Evolutionary conservation across 805 yeast species (phyloP).

Genomic region (Komagataella pseudopastoris): DNA sequence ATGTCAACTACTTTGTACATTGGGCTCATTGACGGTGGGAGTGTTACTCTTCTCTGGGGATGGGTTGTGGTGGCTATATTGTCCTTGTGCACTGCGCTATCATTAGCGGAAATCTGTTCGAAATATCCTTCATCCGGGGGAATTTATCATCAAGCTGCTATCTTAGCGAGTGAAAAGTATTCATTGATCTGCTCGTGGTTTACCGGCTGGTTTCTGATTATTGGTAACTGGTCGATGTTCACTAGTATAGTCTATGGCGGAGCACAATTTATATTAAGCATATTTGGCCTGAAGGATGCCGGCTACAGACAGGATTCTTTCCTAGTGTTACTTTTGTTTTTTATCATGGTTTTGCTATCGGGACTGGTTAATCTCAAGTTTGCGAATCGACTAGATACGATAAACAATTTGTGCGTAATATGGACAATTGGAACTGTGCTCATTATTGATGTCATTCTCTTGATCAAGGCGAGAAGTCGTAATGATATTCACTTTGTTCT

Average conservation of each 20-base stretch:
- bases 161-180: constrained; percentile 44
- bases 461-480: constrained; percentile 43
- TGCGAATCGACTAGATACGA: constrained; percentile 43
- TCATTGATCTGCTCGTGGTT: constrained; percentile 58
- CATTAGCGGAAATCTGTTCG: constrained; percentile 66
- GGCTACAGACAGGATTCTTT: constrained; percentile 44
- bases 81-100: constrained; percentile 50
- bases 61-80: constrained; percentile 55
- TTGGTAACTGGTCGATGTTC: constrained; percentile 72
- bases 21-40: constrained; percentile 65
- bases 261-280: constrained; percentile 55
- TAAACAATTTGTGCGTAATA: constrained; percentile 55
- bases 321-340: constrained; percentile 43
- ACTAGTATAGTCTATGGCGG: constrained; percentile 67
- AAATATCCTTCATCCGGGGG: constrained; percentile 71
- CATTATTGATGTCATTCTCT: constrained; percentile 48
- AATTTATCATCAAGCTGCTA: constrained; percentile 65
- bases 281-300: constrained; percentile 47
- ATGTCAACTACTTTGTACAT: constrained; percentile 62
- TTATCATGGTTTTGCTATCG: constrained; percentile 39
- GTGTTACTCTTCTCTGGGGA: constrained; percentile 64
- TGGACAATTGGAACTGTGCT: constrained; percentile 67
- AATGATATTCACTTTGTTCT: constrained; percentile 47
- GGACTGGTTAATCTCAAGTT: constrained; percentile 52
- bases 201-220: constrained; percentile 62